Conservation (phyloP, 768 basidiomycete genomes). For the Imleria badia region DNA sequence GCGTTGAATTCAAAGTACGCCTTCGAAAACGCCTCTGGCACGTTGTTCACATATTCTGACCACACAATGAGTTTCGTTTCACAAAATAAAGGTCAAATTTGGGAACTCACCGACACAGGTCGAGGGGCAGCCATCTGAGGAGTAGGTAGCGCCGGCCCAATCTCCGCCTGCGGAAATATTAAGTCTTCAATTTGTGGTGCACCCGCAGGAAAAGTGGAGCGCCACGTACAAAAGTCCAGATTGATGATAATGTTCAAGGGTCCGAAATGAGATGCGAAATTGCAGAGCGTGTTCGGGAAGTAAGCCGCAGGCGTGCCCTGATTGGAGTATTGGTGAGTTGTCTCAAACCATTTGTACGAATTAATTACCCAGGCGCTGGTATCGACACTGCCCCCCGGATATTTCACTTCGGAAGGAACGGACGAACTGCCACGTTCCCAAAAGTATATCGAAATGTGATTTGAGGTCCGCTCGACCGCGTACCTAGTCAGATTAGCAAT, state of each 20-base stretch:
- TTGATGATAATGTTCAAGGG: constrained; percentile 23
- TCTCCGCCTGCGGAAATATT: constrained; percentile 23
- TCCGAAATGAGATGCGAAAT: constrained; percentile 17
- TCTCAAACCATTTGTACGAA: neutral
- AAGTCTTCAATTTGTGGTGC: neutral
- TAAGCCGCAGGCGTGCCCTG: constrained; percentile 19
- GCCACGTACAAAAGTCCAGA: constrained; percentile 20
- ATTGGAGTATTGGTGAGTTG: neutral
- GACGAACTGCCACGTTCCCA: constrained; percentile 38
- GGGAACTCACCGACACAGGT: constrained; percentile 26
- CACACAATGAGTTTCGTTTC: constrained; percentile 37
- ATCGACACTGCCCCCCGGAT: constrained; percentile 19
- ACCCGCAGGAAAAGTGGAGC: neutral
- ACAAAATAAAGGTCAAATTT: neutral
- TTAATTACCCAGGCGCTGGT: constrained; percentile 26
- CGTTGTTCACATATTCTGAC: constrained; percentile 44
- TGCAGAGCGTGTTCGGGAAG: constrained; percentile 12
- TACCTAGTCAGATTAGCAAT: constrained; percentile 27
- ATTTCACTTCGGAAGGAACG: constrained; percentile 37
- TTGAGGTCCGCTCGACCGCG: constrained; percentile 31
- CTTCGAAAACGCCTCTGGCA: constrained; percentile 20
- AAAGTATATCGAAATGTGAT: constrained; percentile 38
- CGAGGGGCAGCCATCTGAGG: constrained; percentile 24
- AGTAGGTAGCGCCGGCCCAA: constrained; percentile 27
- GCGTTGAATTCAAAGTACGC: constrained; percentile 26